phyloP scores from a whole-genome alignment of 1,284 basidiomycete species.

The Naganishia sp. region DNA sequence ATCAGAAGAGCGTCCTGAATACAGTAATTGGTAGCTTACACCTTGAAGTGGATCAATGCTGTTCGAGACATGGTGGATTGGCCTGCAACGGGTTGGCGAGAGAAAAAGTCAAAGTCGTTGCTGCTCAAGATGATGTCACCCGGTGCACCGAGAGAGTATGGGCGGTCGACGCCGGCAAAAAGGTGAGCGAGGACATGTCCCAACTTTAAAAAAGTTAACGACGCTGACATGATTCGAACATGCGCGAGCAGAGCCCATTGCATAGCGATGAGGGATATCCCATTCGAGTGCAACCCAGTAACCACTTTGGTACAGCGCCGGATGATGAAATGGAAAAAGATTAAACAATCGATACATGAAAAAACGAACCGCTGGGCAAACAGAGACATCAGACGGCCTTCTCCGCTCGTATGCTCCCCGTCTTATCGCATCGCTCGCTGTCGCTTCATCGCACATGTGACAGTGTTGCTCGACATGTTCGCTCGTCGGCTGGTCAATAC shows the following conservation, averaged over 20 bases:
- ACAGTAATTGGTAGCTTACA: not conserved
- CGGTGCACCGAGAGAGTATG: too few relatives aligned
- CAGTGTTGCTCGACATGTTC: not conserved
- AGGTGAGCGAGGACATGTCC: not conserved
- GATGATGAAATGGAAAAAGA: slow-evolving; percentile 1
- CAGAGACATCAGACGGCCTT: too few relatives aligned
- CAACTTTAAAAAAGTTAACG: slow-evolving; percentile 3
- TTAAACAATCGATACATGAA: too few relatives aligned
- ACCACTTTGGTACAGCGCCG: slow-evolving; percentile 30
- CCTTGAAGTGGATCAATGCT: slow-evolving; percentile 22
- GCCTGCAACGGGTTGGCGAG: too few relatives aligned
- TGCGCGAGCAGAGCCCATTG: slow-evolving; percentile 29
- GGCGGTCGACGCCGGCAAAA: not conserved
- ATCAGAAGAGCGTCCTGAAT: too few relatives aligned
- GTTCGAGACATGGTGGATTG: not conserved
- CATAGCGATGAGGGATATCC: not conserved
- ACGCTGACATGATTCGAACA: slow-evolving; percentile 31
- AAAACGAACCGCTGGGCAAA: too few relatives aligned
- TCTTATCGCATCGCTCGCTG: too few relatives aligned
- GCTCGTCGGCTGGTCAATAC: not conserved
- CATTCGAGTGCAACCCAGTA: slow-evolving; percentile 30
- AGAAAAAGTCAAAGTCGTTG: not conserved
- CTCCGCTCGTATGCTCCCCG: too few relatives aligned
- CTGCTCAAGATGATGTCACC: not conserved
- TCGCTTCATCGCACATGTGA: too few relatives aligned